These are phyloP conservation scores for Monilinia fructigena DNA, from an alignment of 2,329 filamentous ascomycete genomes.

Conservation along the genomic window DNA sequence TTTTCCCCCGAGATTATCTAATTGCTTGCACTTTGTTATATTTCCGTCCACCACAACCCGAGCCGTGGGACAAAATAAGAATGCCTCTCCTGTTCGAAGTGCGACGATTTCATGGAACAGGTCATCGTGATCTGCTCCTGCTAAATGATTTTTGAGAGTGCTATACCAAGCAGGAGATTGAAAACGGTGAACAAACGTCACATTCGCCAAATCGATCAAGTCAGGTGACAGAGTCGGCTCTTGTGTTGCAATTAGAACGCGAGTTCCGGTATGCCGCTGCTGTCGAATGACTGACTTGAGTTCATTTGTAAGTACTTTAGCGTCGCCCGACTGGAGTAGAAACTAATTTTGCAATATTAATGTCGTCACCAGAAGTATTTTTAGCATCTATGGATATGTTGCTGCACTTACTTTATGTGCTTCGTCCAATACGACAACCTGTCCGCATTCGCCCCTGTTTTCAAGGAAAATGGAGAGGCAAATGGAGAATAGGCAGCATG, in stretches of 20 bases:
- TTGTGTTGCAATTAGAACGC: slow-evolving; percentile 72
- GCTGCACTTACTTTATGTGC: slow-evolving; percentile 59
- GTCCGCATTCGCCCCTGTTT: slow-evolving; percentile 48
- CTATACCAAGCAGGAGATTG: slow-evolving; percentile 59
- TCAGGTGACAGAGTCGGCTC: slow-evolving; percentile 69
- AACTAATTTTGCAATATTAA: slow-evolving; percentile 43
- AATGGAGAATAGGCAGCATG: slow-evolving; percentile 71
- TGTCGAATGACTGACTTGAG: slow-evolving; percentile 64
- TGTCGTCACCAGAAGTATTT: background rate
- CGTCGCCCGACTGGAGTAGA: slow-evolving; percentile 58
- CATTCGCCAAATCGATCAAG: slow-evolving; percentile 67
- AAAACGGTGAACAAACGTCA: slow-evolving; percentile 75
- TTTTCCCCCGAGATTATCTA: slow-evolving; percentile 9
- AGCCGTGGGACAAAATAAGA: slow-evolving; percentile 50
- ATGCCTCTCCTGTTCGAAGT: slow-evolving; percentile 48
- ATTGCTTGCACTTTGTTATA: slow-evolving; percentile 42
- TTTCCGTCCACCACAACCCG: slow-evolving; percentile 42
- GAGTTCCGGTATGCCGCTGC: slow-evolving; percentile 66
- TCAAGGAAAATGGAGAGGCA: slow-evolving; percentile 66
- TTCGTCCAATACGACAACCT: slow-evolving; percentile 70
- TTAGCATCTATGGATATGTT: slow-evolving; percentile 1
- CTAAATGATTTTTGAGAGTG: slow-evolving; percentile 47
- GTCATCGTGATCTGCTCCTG: slow-evolving; percentile 29
- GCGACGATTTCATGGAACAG: slow-evolving; percentile 48
- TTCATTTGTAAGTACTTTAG: slow-evolving; percentile 57